Conservation (phyloP, 768 basidiomycete genomes). For the Glaciozyma martinii region DNA sequence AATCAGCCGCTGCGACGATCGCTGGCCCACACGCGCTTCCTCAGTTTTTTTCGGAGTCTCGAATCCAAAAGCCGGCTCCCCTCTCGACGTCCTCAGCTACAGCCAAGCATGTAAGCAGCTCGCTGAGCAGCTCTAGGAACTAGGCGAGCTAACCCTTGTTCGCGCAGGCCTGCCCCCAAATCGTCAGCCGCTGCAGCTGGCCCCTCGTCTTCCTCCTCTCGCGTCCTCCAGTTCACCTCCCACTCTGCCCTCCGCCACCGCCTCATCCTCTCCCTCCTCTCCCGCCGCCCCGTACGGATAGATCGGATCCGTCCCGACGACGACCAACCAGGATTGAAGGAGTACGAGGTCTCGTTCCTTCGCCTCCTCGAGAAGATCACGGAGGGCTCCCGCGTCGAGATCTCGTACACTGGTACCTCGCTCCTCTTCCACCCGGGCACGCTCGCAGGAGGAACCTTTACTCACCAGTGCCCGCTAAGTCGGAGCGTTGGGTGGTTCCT, state of each 20-base stretch:
- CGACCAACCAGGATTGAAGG: constrained; percentile 89
- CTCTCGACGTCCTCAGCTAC: too few relatives aligned
- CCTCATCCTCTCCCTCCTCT: constrained; percentile 78
- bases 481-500: constrained; percentile 89
- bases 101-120: too few relatives aligned
- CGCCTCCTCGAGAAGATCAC: constrained; percentile 80
- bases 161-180: background rate
- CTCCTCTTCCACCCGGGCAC: constrained; percentile 87
- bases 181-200: background rate
- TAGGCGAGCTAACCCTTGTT: background rate
- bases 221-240: constrained; percentile 45
- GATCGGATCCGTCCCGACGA: constrained; percentile 83
- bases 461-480: constrained; percentile 80
- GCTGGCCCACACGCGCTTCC: too few relatives aligned
- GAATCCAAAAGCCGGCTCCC: too few relatives aligned
- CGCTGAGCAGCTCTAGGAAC: too few relatives aligned
- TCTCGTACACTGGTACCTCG: constrained; percentile 92
- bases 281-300: constrained; percentile 72
- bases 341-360: constrained; percentile 84
- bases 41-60: too few relatives aligned
- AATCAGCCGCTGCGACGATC: too few relatives aligned
- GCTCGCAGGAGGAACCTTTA: constrained; percentile 67
- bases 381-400: constrained; percentile 90
- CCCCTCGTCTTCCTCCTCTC: background rate
- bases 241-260: constrained; percentile 76